Conservation (phyloP, 352 stramenopile species). For the Thalassiosira delicatula region DNA sequence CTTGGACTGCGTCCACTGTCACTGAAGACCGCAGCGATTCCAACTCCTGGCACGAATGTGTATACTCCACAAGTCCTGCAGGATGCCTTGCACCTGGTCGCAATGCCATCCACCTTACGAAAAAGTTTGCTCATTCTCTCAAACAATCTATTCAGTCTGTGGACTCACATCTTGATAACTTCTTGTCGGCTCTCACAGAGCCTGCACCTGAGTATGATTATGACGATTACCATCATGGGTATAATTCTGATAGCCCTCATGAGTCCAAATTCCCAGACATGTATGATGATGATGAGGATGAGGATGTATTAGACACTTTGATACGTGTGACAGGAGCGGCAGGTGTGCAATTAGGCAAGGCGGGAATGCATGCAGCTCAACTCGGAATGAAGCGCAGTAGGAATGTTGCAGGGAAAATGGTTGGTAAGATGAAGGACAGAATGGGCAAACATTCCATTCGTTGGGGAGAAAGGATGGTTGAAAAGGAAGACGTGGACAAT, state of each 20-base stretch:
- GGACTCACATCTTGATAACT: slow-evolving; percentile 61
- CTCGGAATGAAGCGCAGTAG: slow-evolving; percentile 36
- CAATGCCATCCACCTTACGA: slow-evolving; percentile 55
- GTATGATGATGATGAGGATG: slow-evolving; percentile 46
- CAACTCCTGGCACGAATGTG: slow-evolving; percentile 51
- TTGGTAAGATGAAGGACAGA: slow-evolving; percentile 57
- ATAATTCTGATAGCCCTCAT: slow-evolving; percentile 3
- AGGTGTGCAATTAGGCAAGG: slow-evolving; percentile 33
- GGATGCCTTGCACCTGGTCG: slow-evolving; percentile 62
- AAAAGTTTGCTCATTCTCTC: slow-evolving; percentile 43
- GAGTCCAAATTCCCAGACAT: slow-evolving; percentile 10
- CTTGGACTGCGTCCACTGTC: slow-evolving; percentile 9
- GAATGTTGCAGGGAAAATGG: slow-evolving; percentile 45
- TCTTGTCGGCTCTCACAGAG: slow-evolving; percentile 38
- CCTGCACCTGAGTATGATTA: slow-evolving; percentile 36
- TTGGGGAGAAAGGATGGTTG: slow-evolving; percentile 37
- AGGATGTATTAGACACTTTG: slow-evolving; percentile 58
- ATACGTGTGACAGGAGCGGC: slow-evolving; percentile 49
- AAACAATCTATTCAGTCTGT: slow-evolving; percentile 48
- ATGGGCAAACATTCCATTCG: slow-evolving; percentile 37
- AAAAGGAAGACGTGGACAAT: slow-evolving; percentile 24
- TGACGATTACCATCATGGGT: slow-evolving; percentile 34
- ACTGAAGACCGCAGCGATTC: neutral
- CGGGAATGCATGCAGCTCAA: slow-evolving; percentile 38
- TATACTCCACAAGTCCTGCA: slow-evolving; percentile 65